Evolutionary conservation across 139 green algal species (phyloP).

Genomic region (Coelastrella sp.): DNA sequence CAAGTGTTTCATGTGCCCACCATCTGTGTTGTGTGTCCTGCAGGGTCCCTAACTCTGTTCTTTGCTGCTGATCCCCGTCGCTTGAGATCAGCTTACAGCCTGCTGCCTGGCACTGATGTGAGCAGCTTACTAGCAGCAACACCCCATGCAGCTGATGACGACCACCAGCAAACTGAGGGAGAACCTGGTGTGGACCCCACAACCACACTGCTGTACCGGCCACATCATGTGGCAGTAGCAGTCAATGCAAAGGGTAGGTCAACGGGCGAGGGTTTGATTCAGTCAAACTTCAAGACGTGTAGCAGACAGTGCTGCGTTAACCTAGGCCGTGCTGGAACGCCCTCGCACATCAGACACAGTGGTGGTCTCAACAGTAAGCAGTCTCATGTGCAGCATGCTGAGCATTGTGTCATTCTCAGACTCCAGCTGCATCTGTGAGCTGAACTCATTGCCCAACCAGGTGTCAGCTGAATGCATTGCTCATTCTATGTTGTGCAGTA

Average conservation of each 20-base stretch:
- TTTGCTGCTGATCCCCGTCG: slow-evolving; percentile 46
- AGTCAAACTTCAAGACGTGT: too few relatives aligned
- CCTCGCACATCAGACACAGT: too few relatives aligned
- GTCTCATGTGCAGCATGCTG: too few relatives aligned
- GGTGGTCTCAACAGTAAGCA: too few relatives aligned
- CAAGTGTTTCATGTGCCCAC: not conserved
- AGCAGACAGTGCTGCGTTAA: too few relatives aligned
- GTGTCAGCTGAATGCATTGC: too few relatives aligned
- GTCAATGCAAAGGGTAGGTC: slow-evolving; percentile 12
- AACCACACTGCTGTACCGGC: slow-evolving; percentile 18
- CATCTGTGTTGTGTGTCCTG: not conserved
- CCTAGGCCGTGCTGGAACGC: too few relatives aligned
- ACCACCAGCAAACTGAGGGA: not conserved
- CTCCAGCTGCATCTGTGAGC: too few relatives aligned
- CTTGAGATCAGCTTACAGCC: not conserved
- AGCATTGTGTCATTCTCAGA: too few relatives aligned
- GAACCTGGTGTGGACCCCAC: not conserved
- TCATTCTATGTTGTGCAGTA: too few relatives aligned
- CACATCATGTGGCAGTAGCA: not conserved
- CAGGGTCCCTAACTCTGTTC: slow-evolving; percentile 37
- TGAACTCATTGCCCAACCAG: too few relatives aligned
- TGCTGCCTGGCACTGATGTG: slow-evolving; percentile 17
- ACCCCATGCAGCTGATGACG: not conserved
- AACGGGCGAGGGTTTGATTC: too few relatives aligned
- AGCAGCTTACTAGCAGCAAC: slow-evolving; percentile 12